Base-by-base conservation (phyloP, 2,329 filamentous ascomycete genomes). In the Colletotrichum higginsianum region DNA sequence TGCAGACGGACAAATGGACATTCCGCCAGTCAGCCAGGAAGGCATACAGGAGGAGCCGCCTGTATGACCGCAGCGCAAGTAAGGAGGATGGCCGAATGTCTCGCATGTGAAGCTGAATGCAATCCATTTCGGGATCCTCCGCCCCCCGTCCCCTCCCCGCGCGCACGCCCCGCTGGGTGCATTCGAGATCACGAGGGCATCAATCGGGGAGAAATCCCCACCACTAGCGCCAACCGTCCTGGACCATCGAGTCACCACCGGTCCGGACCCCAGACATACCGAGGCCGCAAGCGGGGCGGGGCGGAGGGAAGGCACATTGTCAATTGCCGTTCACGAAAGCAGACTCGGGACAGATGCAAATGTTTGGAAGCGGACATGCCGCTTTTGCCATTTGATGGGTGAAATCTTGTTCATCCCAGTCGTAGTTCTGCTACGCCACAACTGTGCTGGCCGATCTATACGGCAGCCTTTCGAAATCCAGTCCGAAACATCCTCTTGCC, bases 31-130 rank as follows among this genome's bases (percentile, higher is more conserved):
- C 30, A 35, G 30, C 0, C n/a, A 42, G 53, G n/a, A 35, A 42
- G 53, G 40, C n/a, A 23, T n/a, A 42, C 53, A 40, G n/a, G 38
- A 53, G 16, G 21, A 44, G 30, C 21, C 40, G 49, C 46, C 35
- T 44, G 9, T 15, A 30, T 42, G 38, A 53, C 49, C 35, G 30
- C 60, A 23, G 35, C 47, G n/a, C 18, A 30, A 53, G 15, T 21
- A 52, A 52, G 18, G n/a, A 53, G 35, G n/a, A 52, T 62, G 60
- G n/a, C 23, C 61, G 18, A 64, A 56, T 71, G 68, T 71, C 68
- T 71, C 65, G 68, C 68, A 71, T 68, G 66, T 68, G 40, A 67
- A 63, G 68, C 68, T 71, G 68, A 68, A 71, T 71, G 67, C 67
- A 23, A 60, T 56, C 30, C 52, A 35, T 30, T 30, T 18, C 21